Evolutionary conservation across 1,139 yeast species (phyloP).

Genomic region (Keqinozyma sinolaborantium): DNA sequence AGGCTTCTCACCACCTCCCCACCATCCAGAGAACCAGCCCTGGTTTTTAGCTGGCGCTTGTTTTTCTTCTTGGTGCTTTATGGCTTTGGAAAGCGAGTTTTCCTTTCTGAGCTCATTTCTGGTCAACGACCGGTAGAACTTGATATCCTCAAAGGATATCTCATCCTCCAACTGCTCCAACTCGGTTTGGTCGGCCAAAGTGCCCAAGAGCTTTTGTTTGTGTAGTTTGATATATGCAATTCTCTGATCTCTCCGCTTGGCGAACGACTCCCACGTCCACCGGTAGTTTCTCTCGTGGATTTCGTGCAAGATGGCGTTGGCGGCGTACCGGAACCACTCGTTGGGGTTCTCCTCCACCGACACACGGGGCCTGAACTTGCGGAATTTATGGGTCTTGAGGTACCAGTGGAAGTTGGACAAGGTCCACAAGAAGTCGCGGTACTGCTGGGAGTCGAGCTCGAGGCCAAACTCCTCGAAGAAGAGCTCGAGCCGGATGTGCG

Average conservation of each 20-base stretch:
- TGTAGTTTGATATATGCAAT: constrained; percentile 65
- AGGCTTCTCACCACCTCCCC: constrained; percentile 31
- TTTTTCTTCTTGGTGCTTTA: constrained; percentile 6
- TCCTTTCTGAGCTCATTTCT: constrained; percentile 62
- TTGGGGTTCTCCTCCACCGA: constrained; percentile 64
- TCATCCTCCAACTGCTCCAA: constrained; percentile 54
- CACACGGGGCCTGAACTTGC: constrained; percentile 63
- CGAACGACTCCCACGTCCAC: constrained; percentile 89
- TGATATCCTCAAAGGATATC: constrained; percentile 72
- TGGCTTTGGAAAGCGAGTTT: constrained; percentile 18
- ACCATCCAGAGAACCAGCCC: constrained; percentile 65
- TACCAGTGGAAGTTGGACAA: constrained; percentile 81
- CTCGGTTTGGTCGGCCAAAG: constrained; percentile 26
- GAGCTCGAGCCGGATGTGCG: constrained; percentile 74
- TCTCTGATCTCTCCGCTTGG: constrained; percentile 69
- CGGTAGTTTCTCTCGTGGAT: constrained; percentile 75
- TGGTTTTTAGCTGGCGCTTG: constrained; percentile 9
- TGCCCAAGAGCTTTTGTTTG: constrained; percentile 47
- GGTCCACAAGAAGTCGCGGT: constrained; percentile 76
- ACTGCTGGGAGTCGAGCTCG: constrained; percentile 80
- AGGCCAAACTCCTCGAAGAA: constrained; percentile 86
- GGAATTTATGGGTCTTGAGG: constrained; percentile 70
- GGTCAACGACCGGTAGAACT: constrained; percentile 81
- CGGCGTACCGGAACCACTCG: constrained; percentile 83
- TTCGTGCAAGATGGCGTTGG: constrained; percentile 66